Evolutionary conservation across 352 stramenopile species (phyloP), one percentile per base, ranked within the genome.

Genomic region (Ophiocytium majus): DNA sequence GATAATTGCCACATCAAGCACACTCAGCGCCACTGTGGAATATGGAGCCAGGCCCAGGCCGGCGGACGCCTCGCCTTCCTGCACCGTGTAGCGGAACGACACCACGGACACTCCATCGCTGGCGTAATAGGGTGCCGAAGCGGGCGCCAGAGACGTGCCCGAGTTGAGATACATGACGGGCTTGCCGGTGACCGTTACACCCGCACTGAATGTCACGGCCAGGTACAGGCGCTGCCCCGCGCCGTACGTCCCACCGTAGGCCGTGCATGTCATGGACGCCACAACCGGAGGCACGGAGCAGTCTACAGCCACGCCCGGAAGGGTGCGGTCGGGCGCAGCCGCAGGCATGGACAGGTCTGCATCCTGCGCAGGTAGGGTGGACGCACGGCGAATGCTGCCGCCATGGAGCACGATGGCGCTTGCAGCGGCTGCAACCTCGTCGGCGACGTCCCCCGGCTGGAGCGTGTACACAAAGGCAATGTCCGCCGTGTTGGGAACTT

Each of bases 221-320:
- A 88, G 83, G 35, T 88, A 86, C 33, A 88, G 82, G 23, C 84
- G 76, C 63, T 88, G 84, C n/a, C 84, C 84, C 32, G 84, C 79
- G 31, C 80, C 84, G 63, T 88, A 88, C n/a, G 78, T 76, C n/a
- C 84, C 84, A 19, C 76, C 84, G 49, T 86, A 88, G 35, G 80
- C 75, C 0, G 84, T 88, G 0, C 50, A 32, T 19, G 50, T 85
- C 9, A 88, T 43, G 23, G 76, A 82, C 0, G 57, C 19, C 17
- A 88, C 84, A 10, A 63, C n/a, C 1, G 84, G 84, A n/a, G 74
- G 33, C 9, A 76, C 75, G 34, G 84, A 88, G 57, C 84, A 88
- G 31, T 88, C 84, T 14, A 88, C 63, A 34, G 81, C 50, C 32
- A 86, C 76, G 43, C 31, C 37, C 17, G 57, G 34, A 32, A 87